These are phyloP conservation scores for Aplosporella prunicola DNA, from an alignment of 2,329 filamentous ascomycete species.

Conservation along the genomic window DNA sequence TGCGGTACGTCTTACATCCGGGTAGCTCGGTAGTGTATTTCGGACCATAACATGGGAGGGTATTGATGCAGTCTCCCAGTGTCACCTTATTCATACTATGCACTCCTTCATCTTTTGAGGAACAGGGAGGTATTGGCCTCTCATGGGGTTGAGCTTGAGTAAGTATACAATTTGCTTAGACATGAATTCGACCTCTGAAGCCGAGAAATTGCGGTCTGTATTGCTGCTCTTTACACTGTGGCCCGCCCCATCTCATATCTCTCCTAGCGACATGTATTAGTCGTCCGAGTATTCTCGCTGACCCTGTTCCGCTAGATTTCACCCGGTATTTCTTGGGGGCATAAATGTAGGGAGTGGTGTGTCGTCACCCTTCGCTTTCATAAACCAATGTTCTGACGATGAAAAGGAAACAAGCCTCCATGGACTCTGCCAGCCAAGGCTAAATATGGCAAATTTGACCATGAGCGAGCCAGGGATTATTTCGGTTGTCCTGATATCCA, in stretches of 20 bases:
- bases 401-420: constrained; percentile 61
- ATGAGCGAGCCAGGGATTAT: constrained; percentile 40
- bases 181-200: background rate
- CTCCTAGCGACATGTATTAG: too few relatives aligned
- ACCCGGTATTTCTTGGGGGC: constrained; percentile 57
- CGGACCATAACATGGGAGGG: background rate
- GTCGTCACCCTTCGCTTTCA: background rate
- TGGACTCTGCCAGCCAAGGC: constrained; percentile 63
- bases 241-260: too few relatives aligned
- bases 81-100: constrained; percentile 49
- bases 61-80: constrained; percentile 38
- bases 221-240: too few relatives aligned
- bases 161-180: constrained; percentile 21
- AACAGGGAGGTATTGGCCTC: constrained; percentile 47
- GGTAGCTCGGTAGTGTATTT: background rate
- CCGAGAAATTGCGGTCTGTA: too few relatives aligned
- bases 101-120: constrained; percentile 48
- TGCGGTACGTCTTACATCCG: constrained; percentile 42
- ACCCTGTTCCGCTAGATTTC: too few relatives aligned
- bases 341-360: constrained; percentile 35
- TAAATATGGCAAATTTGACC: constrained; percentile 45
- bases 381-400: background rate
- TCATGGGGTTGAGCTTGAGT: constrained; percentile 59
- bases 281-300: too few relatives aligned
- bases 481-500: constrained; percentile 37